These are phyloP conservation scores for Russula earlei DNA, from an alignment of 768 basidiomycete genomes.

Conservation along the genomic window DNA sequence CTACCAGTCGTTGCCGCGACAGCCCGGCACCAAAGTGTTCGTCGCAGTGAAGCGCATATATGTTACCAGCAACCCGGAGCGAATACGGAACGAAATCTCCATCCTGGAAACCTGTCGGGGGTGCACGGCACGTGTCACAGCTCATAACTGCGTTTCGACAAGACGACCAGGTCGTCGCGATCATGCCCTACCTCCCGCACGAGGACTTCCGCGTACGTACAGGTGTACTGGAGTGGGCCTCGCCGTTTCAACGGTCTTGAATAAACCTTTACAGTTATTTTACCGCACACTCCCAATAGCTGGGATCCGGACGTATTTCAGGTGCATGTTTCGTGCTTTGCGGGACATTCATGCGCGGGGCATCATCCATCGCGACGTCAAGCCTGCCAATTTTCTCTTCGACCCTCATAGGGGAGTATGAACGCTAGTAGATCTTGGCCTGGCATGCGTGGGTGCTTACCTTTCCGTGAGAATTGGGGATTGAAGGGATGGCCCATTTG, in stretches of 20 bases:
- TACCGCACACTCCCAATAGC: slow-evolving; percentile 63
- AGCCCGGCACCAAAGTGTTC: slow-evolving; percentile 47
- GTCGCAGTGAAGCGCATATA: slow-evolving; percentile 97
- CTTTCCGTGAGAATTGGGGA: neutral
- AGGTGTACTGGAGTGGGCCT: neutral
- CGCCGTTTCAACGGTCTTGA: neutral
- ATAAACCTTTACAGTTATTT: slow-evolving; percentile 50
- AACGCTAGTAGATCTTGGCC: slow-evolving; percentile 88
- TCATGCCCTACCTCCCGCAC: slow-evolving; percentile 90
- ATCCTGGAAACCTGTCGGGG: slow-evolving; percentile 82
- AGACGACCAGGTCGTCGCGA: slow-evolving; percentile 83
- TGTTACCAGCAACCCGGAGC: slow-evolving; percentile 87
- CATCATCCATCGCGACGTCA: slow-evolving; percentile 95
- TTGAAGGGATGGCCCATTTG: neutral
- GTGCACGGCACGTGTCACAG: slow-evolving; percentile 82
- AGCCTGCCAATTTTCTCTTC: slow-evolving; percentile 95
- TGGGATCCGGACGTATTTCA: slow-evolving; percentile 78
- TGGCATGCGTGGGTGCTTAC: slow-evolving; percentile 71
- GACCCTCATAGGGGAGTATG: slow-evolving; percentile 78
- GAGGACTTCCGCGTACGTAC: slow-evolving; percentile 86
- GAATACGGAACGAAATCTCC: slow-evolving; percentile 86
- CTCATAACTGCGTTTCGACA: slow-evolving; percentile 90
- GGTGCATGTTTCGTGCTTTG: slow-evolving; percentile 83
- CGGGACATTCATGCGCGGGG: slow-evolving; percentile 79
- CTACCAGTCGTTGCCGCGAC: slow-evolving; percentile 43